Evolutionary conservation across 2,329 filamentous ascomycete species (phyloP).

Genomic region (Dendrostoma leiphaemia): DNA sequence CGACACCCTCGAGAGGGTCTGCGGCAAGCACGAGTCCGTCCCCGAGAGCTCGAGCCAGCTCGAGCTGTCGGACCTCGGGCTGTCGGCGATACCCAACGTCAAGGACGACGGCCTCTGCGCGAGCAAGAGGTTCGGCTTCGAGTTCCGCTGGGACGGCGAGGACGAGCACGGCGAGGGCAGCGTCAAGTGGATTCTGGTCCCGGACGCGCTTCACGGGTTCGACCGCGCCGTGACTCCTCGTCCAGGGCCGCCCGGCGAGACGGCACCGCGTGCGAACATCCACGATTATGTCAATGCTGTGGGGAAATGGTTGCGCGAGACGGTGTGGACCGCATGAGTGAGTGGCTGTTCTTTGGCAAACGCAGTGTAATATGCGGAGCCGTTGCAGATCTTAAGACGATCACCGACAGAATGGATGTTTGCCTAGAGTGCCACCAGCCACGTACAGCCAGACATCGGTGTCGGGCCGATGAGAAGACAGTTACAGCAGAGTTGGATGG

Average conservation of each 20-base stretch:
- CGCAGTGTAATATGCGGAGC: no score
- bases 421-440: no score
- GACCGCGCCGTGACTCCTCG: conserved; percentile 22
- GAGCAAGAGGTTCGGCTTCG: conserved; percentile 27
- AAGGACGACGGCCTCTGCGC: conserved; percentile 17
- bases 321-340: conserved; percentile 10
- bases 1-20: conserved; percentile 5
- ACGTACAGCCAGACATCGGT: no score
- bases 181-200: conserved; percentile 31
- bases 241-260: not conserved
- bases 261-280: conserved; percentile 22
- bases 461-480: no score
- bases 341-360: not conserved
- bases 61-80: conserved; percentile 22
- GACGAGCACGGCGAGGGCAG: conserved; percentile 17
- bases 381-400: no score
- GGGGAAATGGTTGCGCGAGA: conserved; percentile 9
- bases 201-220: conserved; percentile 30
- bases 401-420: no score
- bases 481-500: no score
- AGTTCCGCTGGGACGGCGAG: conserved; percentile 9
- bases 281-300: conserved; percentile 20
- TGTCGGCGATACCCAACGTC: conserved; percentile 22
- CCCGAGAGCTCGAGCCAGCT: conserved; percentile 24
- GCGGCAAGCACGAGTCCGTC: conserved; percentile 19